Percentiles rank a stretch among this genome's conserved stretches.
These are phyloP conservation scores for Lichenothelia convexa DNA, from an alignment of 495 filamentous ascomycete species.

Conservation along the genomic window DNA sequence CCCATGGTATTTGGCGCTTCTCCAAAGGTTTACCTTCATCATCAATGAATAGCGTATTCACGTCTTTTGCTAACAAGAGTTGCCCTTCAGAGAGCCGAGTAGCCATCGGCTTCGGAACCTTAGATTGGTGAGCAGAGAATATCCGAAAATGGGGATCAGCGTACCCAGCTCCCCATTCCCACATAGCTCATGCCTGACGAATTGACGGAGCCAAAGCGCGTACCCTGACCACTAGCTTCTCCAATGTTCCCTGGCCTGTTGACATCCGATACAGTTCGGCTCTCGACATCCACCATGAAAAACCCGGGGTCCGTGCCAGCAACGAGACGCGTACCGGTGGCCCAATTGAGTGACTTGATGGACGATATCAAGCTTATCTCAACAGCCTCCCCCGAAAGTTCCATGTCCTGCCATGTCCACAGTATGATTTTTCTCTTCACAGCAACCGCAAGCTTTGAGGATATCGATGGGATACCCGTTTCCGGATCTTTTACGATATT, in stretches of 20 bases:
- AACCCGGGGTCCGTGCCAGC: constrained; percentile 79
- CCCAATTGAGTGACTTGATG: constrained; percentile 77
- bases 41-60: constrained; percentile 85
- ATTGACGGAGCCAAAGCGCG: constrained; percentile 46
- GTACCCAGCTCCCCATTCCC: constrained; percentile 75
- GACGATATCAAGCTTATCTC: constrained; percentile 66
- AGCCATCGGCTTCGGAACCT: constrained; percentile 76
- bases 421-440: constrained; percentile 77
- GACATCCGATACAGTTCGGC: constrained; percentile 49
- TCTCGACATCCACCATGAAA: constrained; percentile 73
- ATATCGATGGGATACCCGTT: constrained; percentile 75
- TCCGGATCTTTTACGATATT: constrained; percentile 80
- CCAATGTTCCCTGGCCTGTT: constrained; percentile 59
- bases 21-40: constrained; percentile 63
- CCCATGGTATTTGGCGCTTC: constrained; percentile 80
- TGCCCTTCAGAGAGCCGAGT: constrained; percentile 66
- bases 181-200: constrained; percentile 84
- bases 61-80: constrained; percentile 80
- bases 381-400: constrained; percentile 49
- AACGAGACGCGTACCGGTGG: constrained; percentile 63
- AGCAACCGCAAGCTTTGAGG: constrained; percentile 75
- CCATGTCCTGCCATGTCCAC: constrained; percentile 93
- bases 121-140: no score
- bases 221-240: constrained; percentile 41
- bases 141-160: no score